Evolutionary conservation across 2,329 filamentous ascomycete genomes (phyloP), one percentile per base, ranked within the genome.

Genomic region (Aspergillus texensis): DNA sequence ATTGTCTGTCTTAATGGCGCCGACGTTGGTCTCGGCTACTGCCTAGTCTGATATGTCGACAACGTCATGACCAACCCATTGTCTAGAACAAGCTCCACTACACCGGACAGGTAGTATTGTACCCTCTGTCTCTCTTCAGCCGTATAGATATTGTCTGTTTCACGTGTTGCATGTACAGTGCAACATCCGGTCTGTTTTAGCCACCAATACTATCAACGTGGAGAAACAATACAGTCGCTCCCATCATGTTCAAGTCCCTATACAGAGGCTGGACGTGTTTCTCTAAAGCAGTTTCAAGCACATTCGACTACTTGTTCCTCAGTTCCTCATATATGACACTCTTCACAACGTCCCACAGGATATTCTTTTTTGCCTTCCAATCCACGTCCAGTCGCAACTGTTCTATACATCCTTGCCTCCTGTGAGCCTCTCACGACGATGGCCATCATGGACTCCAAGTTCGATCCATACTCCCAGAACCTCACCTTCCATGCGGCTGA

Each of bases 401-500:
- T 21, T 26, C 28, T 28, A 52, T 32, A 45, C 34, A 24, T 21
- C n/a, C 1, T 36, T 19, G 12, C 24, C 24, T 26, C 8, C 36
- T 39, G 4, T 24, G 16, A 24, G 41, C 21, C 11, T 53, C 10
- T 39, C 12, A 24, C 36, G 28, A 16, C 21, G 16, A 34, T 58
- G n/a, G 28, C 30, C 52, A 66, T 30, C 41, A 69, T 67, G 64
- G 63, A 63, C 54, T 66, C 64, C n/a, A 50, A 63, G 55, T 85
- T 85, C 74, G 79, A 88, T 68, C 81, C 83, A 1, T 85, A 80
- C 72, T 76, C 69, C 45, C 86, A 89, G 71, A 74, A 72, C 46
- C 71, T 90, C 71, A 82, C 75, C 45, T 72, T 89, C 58, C 72
- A 77, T 43, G 65, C 73, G 30, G 70, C 77, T 4, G 79, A 87